A percentile compares a stretch with the other conserved stretches of the same genome.
phyloP scores from a whole-genome alignment of 345 rosid species.

The Draba incana region DNA sequence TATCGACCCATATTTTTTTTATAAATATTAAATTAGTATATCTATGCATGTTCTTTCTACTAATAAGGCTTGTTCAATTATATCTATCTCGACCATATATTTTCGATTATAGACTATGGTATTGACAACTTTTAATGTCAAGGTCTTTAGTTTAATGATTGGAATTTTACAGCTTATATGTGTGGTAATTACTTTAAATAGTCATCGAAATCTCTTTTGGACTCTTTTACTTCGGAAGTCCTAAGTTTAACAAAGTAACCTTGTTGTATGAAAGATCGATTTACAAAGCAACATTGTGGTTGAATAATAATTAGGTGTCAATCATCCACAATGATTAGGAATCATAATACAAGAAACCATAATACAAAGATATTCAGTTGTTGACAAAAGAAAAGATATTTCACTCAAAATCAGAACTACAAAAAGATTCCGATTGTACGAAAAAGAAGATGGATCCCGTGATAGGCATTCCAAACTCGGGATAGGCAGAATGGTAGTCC shows the following conservation, averaged over 20 bases:
- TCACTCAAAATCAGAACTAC: slow-evolving; percentile 10
- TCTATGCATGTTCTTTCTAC: background rate
- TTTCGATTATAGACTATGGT: background rate
- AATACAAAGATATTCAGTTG: background rate
- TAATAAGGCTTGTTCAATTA: background rate
- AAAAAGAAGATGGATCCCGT: slow-evolving; percentile 27
- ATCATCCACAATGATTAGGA: background rate
- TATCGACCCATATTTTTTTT: background rate
- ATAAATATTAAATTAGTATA: background rate
- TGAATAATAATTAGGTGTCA: no score
- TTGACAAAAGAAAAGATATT: background rate
- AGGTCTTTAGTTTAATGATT: background rate
- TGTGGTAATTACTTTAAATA: no score
- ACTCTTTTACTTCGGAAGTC: no score
- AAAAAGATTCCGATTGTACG: slow-evolving; percentile 12
- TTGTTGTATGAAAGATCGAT: no score
- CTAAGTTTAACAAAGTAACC: no score
- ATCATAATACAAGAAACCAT: background rate
- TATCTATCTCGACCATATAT: background rate
- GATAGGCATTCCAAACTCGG: no score
- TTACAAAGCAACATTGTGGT: no score
- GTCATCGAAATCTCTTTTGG: no score
- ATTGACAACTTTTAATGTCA: background rate
- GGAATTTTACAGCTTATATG: no score
- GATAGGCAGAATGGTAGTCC: no score